Percentiles rank a stretch among this genome's conserved stretches.
Conservation (phyloP, 805 yeast species). For the Tetrapisispora fleetii region DNA sequence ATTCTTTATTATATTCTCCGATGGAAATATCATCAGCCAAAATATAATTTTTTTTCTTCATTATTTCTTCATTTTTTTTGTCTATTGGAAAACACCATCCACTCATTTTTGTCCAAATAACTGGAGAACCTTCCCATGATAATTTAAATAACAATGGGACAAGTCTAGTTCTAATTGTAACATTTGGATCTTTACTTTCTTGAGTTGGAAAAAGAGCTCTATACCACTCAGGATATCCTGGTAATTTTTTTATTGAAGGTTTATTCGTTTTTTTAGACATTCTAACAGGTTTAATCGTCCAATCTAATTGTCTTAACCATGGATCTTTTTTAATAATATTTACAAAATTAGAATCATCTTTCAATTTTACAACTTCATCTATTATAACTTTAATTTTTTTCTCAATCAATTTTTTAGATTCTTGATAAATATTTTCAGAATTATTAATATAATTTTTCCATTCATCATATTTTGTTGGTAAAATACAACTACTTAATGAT, state of each 20-base stretch:
- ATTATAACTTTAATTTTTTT: conserved; percentile 50
- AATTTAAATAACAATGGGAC: conserved; percentile 69
- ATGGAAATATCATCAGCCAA: conserved; percentile 15
- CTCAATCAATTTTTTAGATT: conserved; percentile 47
- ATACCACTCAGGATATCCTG: conserved; percentile 95
- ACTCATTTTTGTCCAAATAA: conserved; percentile 62
- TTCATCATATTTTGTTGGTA: conserved; percentile 57
- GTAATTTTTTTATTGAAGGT: conserved; percentile 63
- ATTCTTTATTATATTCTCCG: conserved; percentile 11
- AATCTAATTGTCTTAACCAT: conserved; percentile 84
- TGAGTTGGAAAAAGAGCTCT: conserved; percentile 40
- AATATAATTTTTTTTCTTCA: conserved; percentile 30
- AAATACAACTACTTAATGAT: conserved; percentile 58
- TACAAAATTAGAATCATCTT: conserved; percentile 30
- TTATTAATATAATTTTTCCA: conserved; percentile 68
- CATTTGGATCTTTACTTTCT: conserved; percentile 35
- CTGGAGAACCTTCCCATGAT: conserved; percentile 78
- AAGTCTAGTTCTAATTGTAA: conserved; percentile 64
- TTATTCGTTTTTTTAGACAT: conserved; percentile 53
- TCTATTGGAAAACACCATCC: conserved; percentile 87
- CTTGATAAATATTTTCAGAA: conserved; percentile 60
- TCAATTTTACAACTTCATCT: conserved; percentile 41
- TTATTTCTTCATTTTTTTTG: conserved; percentile 19
- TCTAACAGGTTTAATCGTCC: conserved; percentile 58
- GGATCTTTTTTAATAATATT: conserved; percentile 45